Evolutionary conservation across 2,329 filamentous ascomycete genomes (phyloP).

Genomic region (Hypoxylon sp.): DNA sequence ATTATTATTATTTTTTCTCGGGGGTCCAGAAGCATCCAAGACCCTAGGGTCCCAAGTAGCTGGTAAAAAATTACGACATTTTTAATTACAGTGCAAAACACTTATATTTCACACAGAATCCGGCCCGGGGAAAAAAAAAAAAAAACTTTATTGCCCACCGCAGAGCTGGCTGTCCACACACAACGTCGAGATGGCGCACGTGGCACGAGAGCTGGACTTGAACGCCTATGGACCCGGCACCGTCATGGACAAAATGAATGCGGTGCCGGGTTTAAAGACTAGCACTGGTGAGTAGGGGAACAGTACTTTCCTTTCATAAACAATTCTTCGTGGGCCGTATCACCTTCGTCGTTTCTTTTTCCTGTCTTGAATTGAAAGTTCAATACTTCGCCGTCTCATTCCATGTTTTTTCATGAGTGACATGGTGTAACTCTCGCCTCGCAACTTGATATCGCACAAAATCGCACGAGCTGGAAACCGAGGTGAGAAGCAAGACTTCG

Average conservation of each 20-base stretch:
- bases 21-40: constrained; percentile 38
- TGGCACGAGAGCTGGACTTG: constrained; percentile 55
- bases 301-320: constrained; percentile 33
- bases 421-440: constrained; percentile 41
- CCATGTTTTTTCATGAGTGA: constrained; percentile 35
- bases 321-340: constrained; percentile 31
- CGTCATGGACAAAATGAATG: constrained; percentile 68
- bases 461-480: constrained; percentile 18
- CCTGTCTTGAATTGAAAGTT: constrained; percentile 37
- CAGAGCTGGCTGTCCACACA: constrained; percentile 49
- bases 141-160: constrained; percentile 37
- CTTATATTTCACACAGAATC: constrained; percentile 29
- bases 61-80: constrained; percentile 48
- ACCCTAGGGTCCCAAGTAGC: constrained; percentile 44
- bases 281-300: constrained; percentile 68
- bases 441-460: constrained; percentile 15
- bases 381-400: constrained; percentile 41
- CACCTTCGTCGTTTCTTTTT: constrained; percentile 5
- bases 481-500: constrained; percentile 23
- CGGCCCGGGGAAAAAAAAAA: constrained; percentile 11
- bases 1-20: constrained; percentile 24
- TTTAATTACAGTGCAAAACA: constrained; percentile 36
- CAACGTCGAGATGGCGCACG: constrained; percentile 56
- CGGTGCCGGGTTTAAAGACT: constrained; percentile 71
- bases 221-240: constrained; percentile 57